A percentile compares a stretch with the other conserved stretches of the same genome.
These are phyloP conservation scores for Paraglomus brasilianum DNA, from an alignment of 192 early-diverging fungal genomes.

Conservation along the genomic window DNA sequence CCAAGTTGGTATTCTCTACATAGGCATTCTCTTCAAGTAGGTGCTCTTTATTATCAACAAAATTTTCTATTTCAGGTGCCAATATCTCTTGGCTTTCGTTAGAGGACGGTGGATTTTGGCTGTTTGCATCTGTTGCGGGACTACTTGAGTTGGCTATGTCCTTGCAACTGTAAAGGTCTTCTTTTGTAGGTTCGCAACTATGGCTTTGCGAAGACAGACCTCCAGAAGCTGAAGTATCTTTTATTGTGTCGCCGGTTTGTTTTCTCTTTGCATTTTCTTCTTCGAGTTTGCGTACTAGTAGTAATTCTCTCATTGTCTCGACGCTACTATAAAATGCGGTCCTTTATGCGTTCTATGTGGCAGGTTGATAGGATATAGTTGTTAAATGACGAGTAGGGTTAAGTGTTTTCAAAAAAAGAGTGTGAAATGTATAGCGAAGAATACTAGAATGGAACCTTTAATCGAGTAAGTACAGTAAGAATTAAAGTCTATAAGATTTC, in stretches of 20 bases:
- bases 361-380: too few species aligned
- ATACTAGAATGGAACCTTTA: too few species aligned
- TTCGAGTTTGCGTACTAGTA: slow-evolving; percentile 26
- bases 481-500: too few species aligned
- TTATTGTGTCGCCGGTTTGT: background rate
- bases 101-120: background rate
- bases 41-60: background rate
- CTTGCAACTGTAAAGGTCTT: background rate
- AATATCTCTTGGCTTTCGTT: background rate
- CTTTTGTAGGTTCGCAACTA: slow-evolving; percentile 6
- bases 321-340: too few species aligned
- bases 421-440: too few species aligned
- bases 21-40: background rate
- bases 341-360: too few species aligned
- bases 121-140: background rate
- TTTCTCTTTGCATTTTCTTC: slow-evolving; percentile 25
- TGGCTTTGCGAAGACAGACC: background rate
- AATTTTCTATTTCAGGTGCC: background rate
- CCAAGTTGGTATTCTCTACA: background rate
- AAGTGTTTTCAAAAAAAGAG: too few species aligned
- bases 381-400: too few species aligned
- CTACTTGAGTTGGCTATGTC: background rate
- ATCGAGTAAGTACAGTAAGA: too few species aligned
- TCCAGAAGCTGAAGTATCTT: background rate
- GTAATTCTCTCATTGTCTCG: slow-evolving; percentile 26